Evolutionary conservation across 2,329 filamentous ascomycete genomes (phyloP).

Genomic region (Ploettnerulaceae sp.): DNA sequence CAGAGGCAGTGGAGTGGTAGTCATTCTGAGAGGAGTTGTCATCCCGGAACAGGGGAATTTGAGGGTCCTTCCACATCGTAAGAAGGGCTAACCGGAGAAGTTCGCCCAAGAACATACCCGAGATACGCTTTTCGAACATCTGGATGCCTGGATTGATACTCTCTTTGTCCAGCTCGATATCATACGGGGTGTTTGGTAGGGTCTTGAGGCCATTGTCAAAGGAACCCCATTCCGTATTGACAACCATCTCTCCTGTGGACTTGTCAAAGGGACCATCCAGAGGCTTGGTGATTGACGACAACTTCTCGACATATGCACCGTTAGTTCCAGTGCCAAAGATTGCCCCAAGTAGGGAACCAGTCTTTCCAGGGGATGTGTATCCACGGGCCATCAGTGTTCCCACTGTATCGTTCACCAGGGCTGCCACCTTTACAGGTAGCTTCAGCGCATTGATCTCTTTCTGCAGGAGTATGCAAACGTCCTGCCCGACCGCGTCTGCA

Average conservation of each 20-base stretch:
- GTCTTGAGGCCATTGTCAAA: constrained; percentile 93
- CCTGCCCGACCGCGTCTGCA: constrained; percentile 86
- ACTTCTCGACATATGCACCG: constrained; percentile 93
- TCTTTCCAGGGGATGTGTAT: constrained; percentile 86
- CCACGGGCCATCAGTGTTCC: constrained; percentile 97
- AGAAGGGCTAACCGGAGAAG: constrained; percentile 77
- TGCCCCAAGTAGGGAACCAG: constrained; percentile 81
- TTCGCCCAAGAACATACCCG: constrained; percentile 97
- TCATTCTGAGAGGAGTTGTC: constrained; percentile 68
- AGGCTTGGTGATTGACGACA: constrained; percentile 76
- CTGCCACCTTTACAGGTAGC: constrained; percentile 89
- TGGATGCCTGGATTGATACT: constrained; percentile 91
- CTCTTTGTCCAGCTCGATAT: constrained; percentile 69
- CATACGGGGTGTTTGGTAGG: constrained; percentile 80
- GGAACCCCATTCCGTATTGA: constrained; percentile 98
- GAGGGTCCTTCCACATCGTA: constrained; percentile 63
- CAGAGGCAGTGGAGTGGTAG: constrained; percentile 62
- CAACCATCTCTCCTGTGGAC: constrained; percentile 87
- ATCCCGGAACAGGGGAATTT: constrained; percentile 69
- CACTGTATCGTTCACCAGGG: constrained; percentile 95
- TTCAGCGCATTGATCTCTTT: constrained; percentile 79
- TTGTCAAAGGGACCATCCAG: constrained; percentile 67
- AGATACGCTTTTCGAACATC: constrained; percentile 98
- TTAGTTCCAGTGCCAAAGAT: constrained; percentile 99
- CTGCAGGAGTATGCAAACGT: constrained; percentile 89